Base-by-base conservation (phyloP, 768 basidiomycete species). In the Ramaria sp. region DNA sequence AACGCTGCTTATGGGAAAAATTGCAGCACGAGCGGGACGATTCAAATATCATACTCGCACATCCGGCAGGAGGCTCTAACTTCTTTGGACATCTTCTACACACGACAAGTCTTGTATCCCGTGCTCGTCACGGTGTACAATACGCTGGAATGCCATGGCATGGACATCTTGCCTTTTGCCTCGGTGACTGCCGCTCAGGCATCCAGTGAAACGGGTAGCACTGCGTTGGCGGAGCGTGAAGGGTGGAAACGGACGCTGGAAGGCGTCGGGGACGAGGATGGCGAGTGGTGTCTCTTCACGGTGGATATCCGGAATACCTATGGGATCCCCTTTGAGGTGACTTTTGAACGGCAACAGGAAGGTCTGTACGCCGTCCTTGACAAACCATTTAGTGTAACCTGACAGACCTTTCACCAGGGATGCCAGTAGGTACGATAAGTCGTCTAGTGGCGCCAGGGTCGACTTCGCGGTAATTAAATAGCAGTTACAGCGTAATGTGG, bases 51-150 rank as follows among this genome's bases (percentile, higher is more conserved):
- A 37, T 99, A 98, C 67, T 84, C 88, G 5, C 75, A 80, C 65
- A 72, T 85, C 37, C 75, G 63, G 31, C 58, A 67, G 30, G 63
- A 66, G 20, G 61, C 69, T 20, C 67, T 57, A 4, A 43, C 47
- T 17, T 30, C 71, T 0, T 64, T 73, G 0, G 75, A 80, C 50
- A 69, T 81, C 42, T 95, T 98, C 68, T 80, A 93, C 66, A 83
- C 90, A 27, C 86, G 96, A 24, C 91, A 91, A 64, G 69, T 97
- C 53, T 80, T 85, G 31, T 91, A 91, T 65, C 92, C 94, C 4
- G 78, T 98, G 60, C 77, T 88, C 64, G 88, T 96, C 58, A 95
- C 94, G 3, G 96, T 98, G 12, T 96, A 97, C 67, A 89, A 90
- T 62, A 94, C 94, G 76, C 80, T 98, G 30, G 90, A 95, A 68